A percentile compares a stretch with the other conserved stretches of the same genome.
Evolutionary conservation across 768 basidiomycete species (phyloP).

Genomic region (Suillus clintonianus): DNA sequence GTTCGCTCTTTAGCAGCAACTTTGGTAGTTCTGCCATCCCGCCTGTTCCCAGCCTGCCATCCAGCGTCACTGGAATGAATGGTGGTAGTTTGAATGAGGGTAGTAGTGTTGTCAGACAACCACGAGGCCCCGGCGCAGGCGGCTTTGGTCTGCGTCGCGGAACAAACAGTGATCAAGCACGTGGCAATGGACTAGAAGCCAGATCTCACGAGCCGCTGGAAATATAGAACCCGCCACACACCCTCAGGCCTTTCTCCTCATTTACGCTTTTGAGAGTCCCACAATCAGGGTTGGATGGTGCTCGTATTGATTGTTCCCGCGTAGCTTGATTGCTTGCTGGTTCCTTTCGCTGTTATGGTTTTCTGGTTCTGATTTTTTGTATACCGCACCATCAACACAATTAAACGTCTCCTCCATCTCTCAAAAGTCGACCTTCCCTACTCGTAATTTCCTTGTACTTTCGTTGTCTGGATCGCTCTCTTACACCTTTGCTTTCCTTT

Average conservation of each 20-base stretch:
- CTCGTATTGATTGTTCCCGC: conserved; percentile 20
- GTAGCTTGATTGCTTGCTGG: not conserved
- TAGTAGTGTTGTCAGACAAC: conserved; percentile 75
- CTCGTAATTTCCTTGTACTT: conserved; percentile 5
- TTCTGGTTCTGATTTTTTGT: not conserved
- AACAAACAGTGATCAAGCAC: conserved; percentile 42
- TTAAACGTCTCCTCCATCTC: not conserved
- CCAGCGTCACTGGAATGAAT: conserved; percentile 48
- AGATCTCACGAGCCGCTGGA: conserved; percentile 87
- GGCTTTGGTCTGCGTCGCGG: conserved; percentile 68
- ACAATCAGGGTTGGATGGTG: conserved; percentile 14
- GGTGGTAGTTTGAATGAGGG: conserved; percentile 42
- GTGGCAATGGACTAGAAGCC: conserved; percentile 73
- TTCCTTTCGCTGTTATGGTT: not conserved
- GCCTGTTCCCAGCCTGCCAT: conserved; percentile 78
- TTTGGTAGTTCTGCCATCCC: conserved; percentile 54
- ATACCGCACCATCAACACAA: conserved; percentile 1
- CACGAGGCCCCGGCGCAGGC: conserved; percentile 76
- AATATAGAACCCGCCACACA: conserved; percentile 48
- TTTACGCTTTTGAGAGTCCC: conserved; percentile 14
- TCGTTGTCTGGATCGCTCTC: conserved; percentile 11
- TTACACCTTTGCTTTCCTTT: conserved; percentile 9
- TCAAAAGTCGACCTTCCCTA: conserved; percentile 5
- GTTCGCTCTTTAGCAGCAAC: conserved; percentile 60
- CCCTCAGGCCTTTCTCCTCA: not conserved